Conservation (phyloP, 305 asterid genomes). For the Rubia tinctorum region DNA sequence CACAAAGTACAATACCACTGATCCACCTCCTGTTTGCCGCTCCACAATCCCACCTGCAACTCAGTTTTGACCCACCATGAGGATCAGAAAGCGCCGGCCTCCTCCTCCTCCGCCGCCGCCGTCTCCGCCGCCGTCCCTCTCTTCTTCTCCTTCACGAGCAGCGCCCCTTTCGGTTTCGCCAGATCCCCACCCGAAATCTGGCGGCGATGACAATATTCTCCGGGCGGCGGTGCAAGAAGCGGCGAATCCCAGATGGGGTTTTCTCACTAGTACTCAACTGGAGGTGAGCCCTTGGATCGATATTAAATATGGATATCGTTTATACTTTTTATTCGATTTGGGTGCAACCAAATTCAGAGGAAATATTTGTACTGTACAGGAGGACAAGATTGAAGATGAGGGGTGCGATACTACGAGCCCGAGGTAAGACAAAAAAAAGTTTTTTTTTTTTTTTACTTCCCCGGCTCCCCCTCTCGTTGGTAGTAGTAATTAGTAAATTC, state of each 20-base stretch:
- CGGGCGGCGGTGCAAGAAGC: constrained; percentile 16
- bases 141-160: constrained; percentile 22
- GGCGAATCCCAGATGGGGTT: constrained; percentile 29
- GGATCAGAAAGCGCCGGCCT: constrained; percentile 58
- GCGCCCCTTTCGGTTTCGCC: constrained; percentile 21
- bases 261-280: constrained; percentile 6
- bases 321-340: constrained; percentile 15
- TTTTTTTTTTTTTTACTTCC: neutral
- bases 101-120: constrained; percentile 7
- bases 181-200: constrained; percentile 45
- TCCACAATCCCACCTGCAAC: neutral
- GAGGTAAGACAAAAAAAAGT: constrained; percentile 26
- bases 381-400: constrained; percentile 23
- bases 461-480: constrained; percentile 25
- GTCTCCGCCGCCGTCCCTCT: constrained; percentile 10
- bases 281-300: constrained; percentile 4
- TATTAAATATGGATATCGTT: constrained; percentile 4
- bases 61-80: constrained; percentile 29
- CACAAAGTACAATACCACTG: neutral
- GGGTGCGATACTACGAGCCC: constrained; percentile 28
- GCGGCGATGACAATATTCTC: constrained; percentile 11
- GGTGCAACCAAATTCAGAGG: constrained; percentile 15
- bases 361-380: constrained; percentile 30
- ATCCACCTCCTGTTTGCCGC: neutral
- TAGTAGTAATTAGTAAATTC: constrained; percentile 17